Base-by-base conservation (phyloP, 2,329 filamentous ascomycete genomes). In the Chrysoporthe deuterocubensis region DNA sequence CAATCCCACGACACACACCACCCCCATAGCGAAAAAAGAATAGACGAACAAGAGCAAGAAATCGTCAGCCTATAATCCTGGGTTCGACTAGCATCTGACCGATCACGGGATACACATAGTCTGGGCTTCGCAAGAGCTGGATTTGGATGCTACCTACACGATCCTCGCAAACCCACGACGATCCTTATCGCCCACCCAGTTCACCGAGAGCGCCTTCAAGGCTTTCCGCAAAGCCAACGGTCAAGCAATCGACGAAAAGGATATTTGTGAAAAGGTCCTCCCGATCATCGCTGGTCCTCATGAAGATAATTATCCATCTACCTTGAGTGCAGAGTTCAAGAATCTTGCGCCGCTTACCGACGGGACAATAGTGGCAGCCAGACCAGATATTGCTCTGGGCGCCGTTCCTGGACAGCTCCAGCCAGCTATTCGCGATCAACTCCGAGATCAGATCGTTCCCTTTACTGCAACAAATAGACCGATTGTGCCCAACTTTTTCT, bases 401-500 rank as follows among this genome's bases (percentile, higher is more conserved):
- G 74, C 74, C 16, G 52, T 60, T 43, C 71, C 72, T 26, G 65
- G 73, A 54, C 26, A 54, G 34, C 57, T 60, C 3, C 26, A 60
- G n/a, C 37, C 57, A 16, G 13, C 57, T 44, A 43, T 77, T 48
- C 73, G 73, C n/a, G 62, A 71, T 42, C 67, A 74, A 44, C 74
- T 79, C 34, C 67, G 62, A 18, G 21, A 59, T 42, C 70, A 74
- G 46, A 76, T 81, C 54, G 70, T 80, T 42, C 79, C 79, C n/a
- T 77, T 76, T 5, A 77, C 73, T 42, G 71, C 73, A 61, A 43
- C 64, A 26, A 70, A 74, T 62, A 74, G 73, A 67, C 79, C 78
- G 0, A 67, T 78, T 11, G 74, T 71, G 44, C 80, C 79, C 4
- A 82, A 83, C 72, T 80, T 82, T 67, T 82, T 83, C 67, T 34